Conservation (phyloP, 2,329 filamentous ascomycete genomes). For the Myriosclerotinia duriaeana region DNA sequence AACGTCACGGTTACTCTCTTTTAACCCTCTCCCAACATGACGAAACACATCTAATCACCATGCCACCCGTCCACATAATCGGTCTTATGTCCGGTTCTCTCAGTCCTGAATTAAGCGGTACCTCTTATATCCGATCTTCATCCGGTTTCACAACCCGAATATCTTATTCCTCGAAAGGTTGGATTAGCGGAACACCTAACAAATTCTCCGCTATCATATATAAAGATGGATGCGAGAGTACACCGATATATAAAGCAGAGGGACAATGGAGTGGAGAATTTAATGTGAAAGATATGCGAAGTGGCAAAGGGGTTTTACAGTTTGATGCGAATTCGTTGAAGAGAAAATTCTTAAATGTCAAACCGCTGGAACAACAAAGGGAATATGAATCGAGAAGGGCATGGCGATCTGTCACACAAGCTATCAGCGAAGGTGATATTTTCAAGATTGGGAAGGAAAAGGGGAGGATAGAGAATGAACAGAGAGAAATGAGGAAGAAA, state of each 20-base stretch:
- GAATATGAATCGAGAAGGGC: constrained; percentile 83
- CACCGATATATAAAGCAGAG: constrained; percentile 73
- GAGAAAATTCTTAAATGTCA: constrained; percentile 67
- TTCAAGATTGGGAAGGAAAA: constrained; percentile 77
- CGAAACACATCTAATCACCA: constrained; percentile 78
- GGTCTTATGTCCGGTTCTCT: constrained; percentile 81
- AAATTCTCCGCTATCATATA: constrained; percentile 76
- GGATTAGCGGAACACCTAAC: constrained; percentile 94
- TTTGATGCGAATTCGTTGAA: constrained; percentile 58
- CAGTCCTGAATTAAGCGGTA: constrained; percentile 84
- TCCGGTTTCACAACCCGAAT: constrained; percentile 85
- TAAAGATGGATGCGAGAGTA: constrained; percentile 62
- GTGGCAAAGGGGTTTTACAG: constrained; percentile 53
- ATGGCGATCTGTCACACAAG: constrained; percentile 80
- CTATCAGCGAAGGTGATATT: constrained; percentile 79
- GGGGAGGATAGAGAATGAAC: constrained; percentile 83
- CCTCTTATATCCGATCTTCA: constrained; percentile 80
- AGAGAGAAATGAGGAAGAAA: constrained; percentile 71
- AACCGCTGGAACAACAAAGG: constrained; percentile 75
- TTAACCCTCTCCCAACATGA: constrained; percentile 64
- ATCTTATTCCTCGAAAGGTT: constrained; percentile 89
- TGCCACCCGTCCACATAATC: constrained; percentile 88
- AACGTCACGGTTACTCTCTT: constrained; percentile 87
- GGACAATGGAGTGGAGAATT: constrained; percentile 89
- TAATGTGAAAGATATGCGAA: constrained; percentile 66